Base-by-base conservation (phyloP, 768 basidiomycete species). In the Asterophora lycoperdoides region DNA sequence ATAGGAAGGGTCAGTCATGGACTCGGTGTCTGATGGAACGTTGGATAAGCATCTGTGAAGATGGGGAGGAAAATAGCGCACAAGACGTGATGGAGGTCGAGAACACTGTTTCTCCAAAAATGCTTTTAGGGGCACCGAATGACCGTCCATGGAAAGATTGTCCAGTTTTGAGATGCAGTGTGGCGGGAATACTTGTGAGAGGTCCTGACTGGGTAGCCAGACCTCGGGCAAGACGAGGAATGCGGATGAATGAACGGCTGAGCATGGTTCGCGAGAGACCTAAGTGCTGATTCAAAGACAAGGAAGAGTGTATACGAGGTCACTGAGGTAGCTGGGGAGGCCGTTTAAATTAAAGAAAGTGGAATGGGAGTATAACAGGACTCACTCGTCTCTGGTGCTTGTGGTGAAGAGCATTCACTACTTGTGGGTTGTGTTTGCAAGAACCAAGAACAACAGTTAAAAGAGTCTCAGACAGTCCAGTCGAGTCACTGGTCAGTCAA, bases 1-100 rank as follows among this genome's bases (percentile, higher is more conserved):
- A 69, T 99, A 98, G 7, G 96, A 98, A 6, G 96, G 96, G 66
- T 99, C 96, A 32, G 96, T 99, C 96, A 99, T 97, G 7, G 93
- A 96, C 70, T 99, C 96, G 40, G 95, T 98, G 67, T 99, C 93
- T 95, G 62, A n/a, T 34, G 20, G 15, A 18, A 51, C 54, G 41
- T 4, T 38, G 37, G 36, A 54, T 48, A 53, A 56, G 19, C 1
- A 23, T 23, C 29, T 13, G 10, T 29, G 48, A 26, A 14, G 41
- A 6, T 44, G 23, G 30, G 10, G 26, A 17, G 44, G 48, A 46
- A 20, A 40, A 13, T 44, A 8, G 75, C 88, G 58, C 54, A 93
- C 93, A 99, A 34, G 93, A 96, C 1, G 96, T 99, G 66, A 99
- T 99, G 36, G 93, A 94, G 28, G 96, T 99, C 11, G 93, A 95